Base-by-base conservation (phyloP, 163 green algal genomes). In the Coccomyxa subellipsoidea region DNA sequence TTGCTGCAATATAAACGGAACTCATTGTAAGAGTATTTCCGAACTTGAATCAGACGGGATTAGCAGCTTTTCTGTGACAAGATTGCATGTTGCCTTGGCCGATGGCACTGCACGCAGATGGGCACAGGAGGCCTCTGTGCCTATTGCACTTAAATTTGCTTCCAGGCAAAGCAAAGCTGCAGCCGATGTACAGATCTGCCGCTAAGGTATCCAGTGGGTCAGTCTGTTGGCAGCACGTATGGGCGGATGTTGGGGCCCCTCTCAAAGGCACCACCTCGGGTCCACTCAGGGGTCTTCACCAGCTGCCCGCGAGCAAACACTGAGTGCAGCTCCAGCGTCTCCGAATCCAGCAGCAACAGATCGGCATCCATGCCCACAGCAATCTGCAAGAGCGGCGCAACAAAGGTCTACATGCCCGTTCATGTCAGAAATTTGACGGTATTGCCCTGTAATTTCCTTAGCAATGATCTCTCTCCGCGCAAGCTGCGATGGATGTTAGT, bases 241-340 rank as follows among this genome's bases (percentile, higher is more conserved):
- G 83, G 83, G 18, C 83, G 54, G 32, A 89, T 89, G 54, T 72
- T 54, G 0, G 81, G 54, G 0, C 86, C 86, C 0, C 78, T 47
- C 38, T 90, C 86, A 84, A 88, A 90, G 38, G 85, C 77, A 39
- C 86, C 79, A 21, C 86, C 86, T 4, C 54, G n/a, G 7, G 80
- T 81, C 86, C 86, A 90, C 8, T 86, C 83, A 36, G 83, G 86
- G 3, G 81, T 88, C 31, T 78, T 84, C 9, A 90, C 76, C 29
- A 88, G 8, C 38, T 54, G 25, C 0, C 86, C 86, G 1, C 73
- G 81, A 5, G 83, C 79, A 53, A 88, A n/a, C 1, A 88, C 86
- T 76, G 82, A 85, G 10, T 39, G 40, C 29, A 90, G 53, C 32
- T 83, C 79, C 34, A 90, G 39, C 4, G 32, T 85, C 27, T 47